Percentiles rank a stretch among this genome's conserved stretches.
These are phyloP conservation scores for Mycena metata DNA, from an alignment of 768 basidiomycete genomes.

Conservation along the genomic window DNA sequence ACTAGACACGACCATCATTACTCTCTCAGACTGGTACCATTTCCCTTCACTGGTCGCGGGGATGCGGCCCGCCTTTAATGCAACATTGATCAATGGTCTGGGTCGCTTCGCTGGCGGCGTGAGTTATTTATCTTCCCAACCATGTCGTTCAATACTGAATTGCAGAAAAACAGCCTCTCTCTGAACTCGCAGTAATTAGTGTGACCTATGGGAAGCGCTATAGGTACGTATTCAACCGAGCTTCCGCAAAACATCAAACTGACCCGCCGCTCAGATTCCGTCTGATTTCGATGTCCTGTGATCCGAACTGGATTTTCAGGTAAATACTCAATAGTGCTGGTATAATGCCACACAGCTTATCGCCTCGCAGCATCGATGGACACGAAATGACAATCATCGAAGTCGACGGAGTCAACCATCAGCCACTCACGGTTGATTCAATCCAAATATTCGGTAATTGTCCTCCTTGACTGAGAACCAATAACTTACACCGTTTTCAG, in stretches of 20 bases:
- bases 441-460: conserved; percentile 35
- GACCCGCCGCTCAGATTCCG: conserved; percentile 6
- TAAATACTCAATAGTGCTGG: neutral
- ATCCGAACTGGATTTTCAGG: conserved; percentile 48
- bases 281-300: conserved; percentile 38
- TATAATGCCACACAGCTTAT: too few species aligned
- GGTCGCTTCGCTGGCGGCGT: conserved; percentile 37
- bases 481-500: conserved; percentile 7
- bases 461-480: neutral
- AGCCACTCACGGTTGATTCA: conserved; percentile 43
- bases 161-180: conserved; percentile 39
- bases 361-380: conserved; percentile 40
- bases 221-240: neutral
- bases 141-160: conserved; percentile 41
- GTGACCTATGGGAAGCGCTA: conserved; percentile 55
- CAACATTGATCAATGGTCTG: conserved; percentile 49
- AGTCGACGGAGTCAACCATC: conserved; percentile 51
- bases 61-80: conserved; percentile 36
- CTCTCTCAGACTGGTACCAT: conserved; percentile 55
- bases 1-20: conserved; percentile 44
- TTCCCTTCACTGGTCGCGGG: conserved; percentile 26
- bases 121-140: conserved; percentile 1
- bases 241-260: neutral
- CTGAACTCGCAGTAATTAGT: conserved; percentile 42
- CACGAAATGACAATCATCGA: conserved; percentile 54